Evolutionary conservation across 805 yeast species (phyloP).

Genomic region (Yarrowia sp.): DNA sequence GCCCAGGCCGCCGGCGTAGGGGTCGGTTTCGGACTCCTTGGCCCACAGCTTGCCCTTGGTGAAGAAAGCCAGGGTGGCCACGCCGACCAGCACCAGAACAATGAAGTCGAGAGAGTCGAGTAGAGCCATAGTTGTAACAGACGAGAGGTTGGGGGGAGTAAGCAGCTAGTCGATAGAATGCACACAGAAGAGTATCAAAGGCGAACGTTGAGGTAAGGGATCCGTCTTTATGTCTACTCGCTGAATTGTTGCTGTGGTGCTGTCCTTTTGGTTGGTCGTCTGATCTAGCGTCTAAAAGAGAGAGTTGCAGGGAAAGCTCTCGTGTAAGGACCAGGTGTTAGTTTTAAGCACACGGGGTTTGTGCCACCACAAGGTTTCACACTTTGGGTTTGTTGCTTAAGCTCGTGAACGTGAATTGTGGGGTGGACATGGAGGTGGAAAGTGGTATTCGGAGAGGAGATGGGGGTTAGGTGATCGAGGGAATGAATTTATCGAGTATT

Average conservation of each 20-base stretch:
- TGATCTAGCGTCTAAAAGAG: slow-evolving; percentile 30
- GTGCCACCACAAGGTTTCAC: slow-evolving; percentile 26
- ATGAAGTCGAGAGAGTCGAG: slow-evolving; percentile 75
- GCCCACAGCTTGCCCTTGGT: slow-evolving; percentile 65
- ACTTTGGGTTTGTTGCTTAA: slow-evolving; percentile 21
- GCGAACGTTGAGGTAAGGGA: too few species aligned
- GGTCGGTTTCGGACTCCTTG: slow-evolving; percentile 46
- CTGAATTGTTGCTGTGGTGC: not conserved
- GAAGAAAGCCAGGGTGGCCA: slow-evolving; percentile 71
- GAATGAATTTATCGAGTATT: too few species aligned
- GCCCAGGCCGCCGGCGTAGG: slow-evolving; percentile 43
- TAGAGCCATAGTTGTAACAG: slow-evolving; percentile 39
- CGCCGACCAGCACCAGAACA: slow-evolving; percentile 68
- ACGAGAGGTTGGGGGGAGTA: not conserved
- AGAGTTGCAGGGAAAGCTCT: slow-evolving; percentile 16
- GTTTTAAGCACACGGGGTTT: slow-evolving; percentile 28
- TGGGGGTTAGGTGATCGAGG: too few species aligned
- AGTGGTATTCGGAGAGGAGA: too few species aligned
- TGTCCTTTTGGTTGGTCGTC: slow-evolving; percentile 24
- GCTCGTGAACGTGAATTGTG: slow-evolving; percentile 37
- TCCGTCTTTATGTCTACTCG: not conserved
- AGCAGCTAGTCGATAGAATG: too few species aligned
- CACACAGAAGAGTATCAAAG: too few species aligned
- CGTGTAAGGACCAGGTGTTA: slow-evolving; percentile 3
- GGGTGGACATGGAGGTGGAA: not conserved